Base-by-base conservation (phyloP, 768 basidiomycete genomes). In the Melanogaster broomeanus region DNA sequence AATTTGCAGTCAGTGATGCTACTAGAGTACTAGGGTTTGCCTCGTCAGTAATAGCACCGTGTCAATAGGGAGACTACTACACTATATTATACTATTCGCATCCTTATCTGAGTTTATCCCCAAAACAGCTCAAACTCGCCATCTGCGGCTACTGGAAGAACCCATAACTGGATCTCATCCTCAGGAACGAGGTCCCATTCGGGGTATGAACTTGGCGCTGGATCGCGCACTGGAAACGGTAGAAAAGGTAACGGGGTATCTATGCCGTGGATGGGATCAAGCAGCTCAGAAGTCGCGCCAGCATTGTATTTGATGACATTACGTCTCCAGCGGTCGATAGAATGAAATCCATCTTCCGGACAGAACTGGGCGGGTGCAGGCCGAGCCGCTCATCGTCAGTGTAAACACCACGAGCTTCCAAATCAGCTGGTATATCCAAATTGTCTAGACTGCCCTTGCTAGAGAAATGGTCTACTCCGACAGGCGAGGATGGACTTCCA, bases 391-490 rank as follows among this genome's bases (percentile, higher is more conserved):
- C 77, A 55, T 79, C 78, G n/a, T 55, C 46, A 1, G 11, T 41
- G 16, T 24, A 21, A 3, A 47, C 34, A 22, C 35, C 38, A 6
- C 19, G 21, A 44, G 39, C 25, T 4, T 28, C 37, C 52, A 42
- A 25, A 7, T 31, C 34, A 28, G 24, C 25, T 28, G 42, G 25
- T 16, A 37, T 18, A 35, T 41, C 38, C 27, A 24, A 24, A 15
- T 21, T 41, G 35, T 12, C 19, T 21, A 9, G 4, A 19, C 12
- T 44, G 30, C 12, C 27, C 19, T 28, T 18, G 2, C n/a, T 18
- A 15, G 40, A 47, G 64, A 81, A 82, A 54, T 78, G 79, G 40
- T 81, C 81, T 50, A 68, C 64, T 15, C 72, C 75, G 4, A 64
- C 71, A 16, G 78, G 75, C 30, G 50, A 49, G 45, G 51, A 53